Base-by-base conservation (phyloP, 2,329 filamentous ascomycete genomes). In the Amauroascus niger region DNA sequence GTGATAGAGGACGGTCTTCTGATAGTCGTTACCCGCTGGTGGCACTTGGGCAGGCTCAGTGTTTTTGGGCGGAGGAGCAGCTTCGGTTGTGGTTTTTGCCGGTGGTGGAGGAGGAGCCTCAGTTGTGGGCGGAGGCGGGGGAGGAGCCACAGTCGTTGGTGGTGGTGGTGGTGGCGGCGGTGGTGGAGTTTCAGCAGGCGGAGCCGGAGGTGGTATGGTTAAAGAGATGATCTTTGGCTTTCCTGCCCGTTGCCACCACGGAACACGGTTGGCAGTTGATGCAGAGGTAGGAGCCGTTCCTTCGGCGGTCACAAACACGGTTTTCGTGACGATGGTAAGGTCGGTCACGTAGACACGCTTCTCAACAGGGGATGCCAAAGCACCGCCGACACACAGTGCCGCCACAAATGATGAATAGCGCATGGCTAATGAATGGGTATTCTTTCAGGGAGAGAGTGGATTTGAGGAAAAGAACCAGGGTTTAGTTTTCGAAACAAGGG, bases 1-100 rank as follows among this genome's bases (percentile, higher is more conserved):
- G 67, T 87, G 81, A 62, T 83, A 75, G 48, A 91, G 63, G 40
- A 73, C 61, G 39, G 59, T 53, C 28, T 60, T 54, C 57, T 72
- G 67, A 61, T 71, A 71, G 28, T 62, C 57, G 50, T 60, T 61
- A 35, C 22, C 14, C 54, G 14, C 5, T 44, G 30, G 40, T 26
- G 55, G 48, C 30, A 43, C 45, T 41, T 55, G 18, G 39, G 37
- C 11, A 26, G 58, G 35, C 13, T 55, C 4, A 18, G 56, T 49
- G 40, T 37, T 41, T 35, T 32, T 45, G n/a, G 50, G 39, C n/a
- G 54, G 52, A 9, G 39, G 41, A 28, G 41, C 8, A 45, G 22
- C 24, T 20, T 44, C 11, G 33, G 33, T 35, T 2, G 41, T 33
- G 26, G 52, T 45, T 14, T 40, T 6, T 7, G 60, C 20, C 26